Percentiles rank a stretch among this genome's conserved stretches.
Evolutionary conservation across 2,329 filamentous ascomycete genomes (phyloP).

Genomic region (Harringtonia lauricola): DNA sequence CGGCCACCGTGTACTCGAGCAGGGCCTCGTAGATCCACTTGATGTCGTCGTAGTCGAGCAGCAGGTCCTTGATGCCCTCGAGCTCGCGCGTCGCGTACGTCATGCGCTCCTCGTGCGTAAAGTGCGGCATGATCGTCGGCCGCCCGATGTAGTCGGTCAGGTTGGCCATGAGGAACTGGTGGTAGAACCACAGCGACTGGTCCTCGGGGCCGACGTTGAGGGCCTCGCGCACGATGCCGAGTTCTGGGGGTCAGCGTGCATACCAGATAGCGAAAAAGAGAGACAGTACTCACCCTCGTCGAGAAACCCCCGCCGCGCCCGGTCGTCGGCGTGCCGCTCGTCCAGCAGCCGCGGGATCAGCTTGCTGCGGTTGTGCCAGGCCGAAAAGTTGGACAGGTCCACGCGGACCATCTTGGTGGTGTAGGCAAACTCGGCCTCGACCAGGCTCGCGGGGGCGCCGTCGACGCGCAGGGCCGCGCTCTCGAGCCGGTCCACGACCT

Average conservation of each 20-base stretch:
- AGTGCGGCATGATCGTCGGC: conserved; percentile 51
- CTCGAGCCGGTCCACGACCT: conserved; percentile 68
- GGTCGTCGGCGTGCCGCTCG: conserved; percentile 55
- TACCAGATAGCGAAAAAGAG: neutral
- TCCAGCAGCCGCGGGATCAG: conserved; percentile 67
- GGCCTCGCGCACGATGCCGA: conserved; percentile 63
- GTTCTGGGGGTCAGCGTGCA: conserved; percentile 36
- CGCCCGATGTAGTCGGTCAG: conserved; percentile 38
- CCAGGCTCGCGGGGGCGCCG: conserved; percentile 45
- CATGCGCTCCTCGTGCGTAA: conserved; percentile 50
- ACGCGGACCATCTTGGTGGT: conserved; percentile 76
- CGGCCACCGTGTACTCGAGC: conserved; percentile 56
- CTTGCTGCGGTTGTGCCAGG: conserved; percentile 86
- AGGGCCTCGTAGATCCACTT: conserved; percentile 89
- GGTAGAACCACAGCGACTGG: conserved; percentile 95
- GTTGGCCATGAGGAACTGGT: conserved; percentile 73
- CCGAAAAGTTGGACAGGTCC: conserved; percentile 93
- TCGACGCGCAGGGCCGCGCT: conserved; percentile 29
- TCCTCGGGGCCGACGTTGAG: conserved; percentile 87
- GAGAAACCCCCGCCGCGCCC: conserved; percentile 56
- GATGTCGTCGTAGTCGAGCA: conserved; percentile 44
- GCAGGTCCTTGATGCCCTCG: conserved; percentile 56
- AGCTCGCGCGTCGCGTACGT: conserved; percentile 61
- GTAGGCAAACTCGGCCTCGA: conserved; percentile 75
- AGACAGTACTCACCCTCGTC: conserved; percentile 44